Evolutionary conservation across 208 protist species (phyloP), one percentile per base, ranked within the genome.

Genomic region (Trypanosomatidae sp.): DNA sequence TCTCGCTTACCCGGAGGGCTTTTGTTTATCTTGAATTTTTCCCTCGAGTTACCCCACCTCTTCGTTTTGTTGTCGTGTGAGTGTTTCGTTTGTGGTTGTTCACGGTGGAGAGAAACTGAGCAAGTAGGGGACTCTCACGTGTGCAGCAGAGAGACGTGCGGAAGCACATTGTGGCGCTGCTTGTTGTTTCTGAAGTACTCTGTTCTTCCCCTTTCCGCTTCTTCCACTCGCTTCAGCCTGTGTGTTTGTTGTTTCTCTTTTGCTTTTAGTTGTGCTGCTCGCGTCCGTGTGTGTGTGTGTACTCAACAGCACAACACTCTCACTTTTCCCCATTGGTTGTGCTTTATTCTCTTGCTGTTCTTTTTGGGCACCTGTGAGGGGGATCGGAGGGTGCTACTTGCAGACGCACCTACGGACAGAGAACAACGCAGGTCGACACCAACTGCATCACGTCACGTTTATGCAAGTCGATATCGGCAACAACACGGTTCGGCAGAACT

Each of bases 381-480:
- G 58, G 2, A 41, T 19, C 33, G 33, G 33, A 13, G 41, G 30
- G 47, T 22, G 58, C 2, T 43, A 39, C 7, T 41, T 41, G 25
- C 58, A 25, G 41, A 17, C 58, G 33, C 30, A n/a, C 33, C 4
- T 4, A 25, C 58, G 5, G 28, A n/a, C 30, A 43, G 8, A 41
- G 39, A 64, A 22, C 59, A n/a, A 66, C 62, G 1, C 12, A 22
- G 13, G 62, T 49, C 5, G 13, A 30, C 46, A 39, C 25, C 8
- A 44, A 22, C 25, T 17, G 0, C 1, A 15, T 25, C 28, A 2
- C 36, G 5, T 50, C 47, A 22, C 65, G 46, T 79, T 22, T 66
- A 88, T 88, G 83, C 79, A 88, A 77, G 74, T 90, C 8, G 86
- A 87, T 66, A 81, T 88, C 62, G 86, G 82, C 49, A 90, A 84